Evolutionary conservation across 176 grass and related monocot genomes (phyloP).

Genomic region (bread wheat (Triticum aestivum)): DNA sequence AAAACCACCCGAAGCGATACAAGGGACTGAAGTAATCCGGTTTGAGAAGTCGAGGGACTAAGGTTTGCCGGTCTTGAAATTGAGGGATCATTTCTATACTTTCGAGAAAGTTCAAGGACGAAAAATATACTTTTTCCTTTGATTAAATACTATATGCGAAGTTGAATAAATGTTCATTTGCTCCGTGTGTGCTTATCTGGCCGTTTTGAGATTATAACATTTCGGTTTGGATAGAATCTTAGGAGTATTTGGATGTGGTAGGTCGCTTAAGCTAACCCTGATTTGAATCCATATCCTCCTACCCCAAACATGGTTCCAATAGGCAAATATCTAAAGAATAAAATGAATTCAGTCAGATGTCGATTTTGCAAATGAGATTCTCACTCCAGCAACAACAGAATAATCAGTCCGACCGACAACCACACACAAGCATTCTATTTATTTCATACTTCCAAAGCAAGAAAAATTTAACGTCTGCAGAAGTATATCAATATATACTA

Average conservation of each 20-base stretch:
- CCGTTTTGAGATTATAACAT: neutral
- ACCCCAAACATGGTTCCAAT: neutral
- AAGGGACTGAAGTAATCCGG: no score
- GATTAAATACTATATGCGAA: no score
- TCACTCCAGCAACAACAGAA: neutral
- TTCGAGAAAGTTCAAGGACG: no score
- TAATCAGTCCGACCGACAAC: neutral
- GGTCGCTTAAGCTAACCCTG: neutral
- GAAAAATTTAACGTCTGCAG: neutral
- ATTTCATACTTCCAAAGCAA: neutral
- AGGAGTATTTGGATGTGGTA: neutral
- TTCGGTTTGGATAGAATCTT: neutral
- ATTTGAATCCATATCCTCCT: neutral
- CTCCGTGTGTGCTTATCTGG: no score
- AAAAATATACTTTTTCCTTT: no score
- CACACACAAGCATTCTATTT: constrained; percentile 1
- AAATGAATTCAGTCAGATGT: neutral
- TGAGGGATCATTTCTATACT: no score
- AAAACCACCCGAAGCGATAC: no score
- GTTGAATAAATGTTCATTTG: no score
- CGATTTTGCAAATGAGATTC: no score
- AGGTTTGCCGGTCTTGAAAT: no score
- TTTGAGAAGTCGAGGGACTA: no score
- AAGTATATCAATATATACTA: neutral
- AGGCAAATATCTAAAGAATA: neutral